A percentile compares a stretch with the other conserved stretches of the same genome.
Conservation (phyloP, 202 grass and related monocot species). For the Carex arenaria region DNA sequence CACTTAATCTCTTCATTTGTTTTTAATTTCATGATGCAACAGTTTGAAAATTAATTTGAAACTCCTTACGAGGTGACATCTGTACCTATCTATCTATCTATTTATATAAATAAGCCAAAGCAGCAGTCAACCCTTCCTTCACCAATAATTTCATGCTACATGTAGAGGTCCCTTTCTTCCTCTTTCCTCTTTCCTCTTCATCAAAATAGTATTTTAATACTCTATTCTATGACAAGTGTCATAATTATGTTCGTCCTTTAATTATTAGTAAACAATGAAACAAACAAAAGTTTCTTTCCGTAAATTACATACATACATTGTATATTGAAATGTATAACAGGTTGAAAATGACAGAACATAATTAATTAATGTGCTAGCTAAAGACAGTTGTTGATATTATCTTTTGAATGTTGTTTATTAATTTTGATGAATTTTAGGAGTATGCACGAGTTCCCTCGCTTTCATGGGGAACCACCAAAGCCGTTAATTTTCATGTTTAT, state of each 20-base stretch:
- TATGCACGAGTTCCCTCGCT: constrained; percentile 7
- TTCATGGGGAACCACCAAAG: constrained; percentile 9
- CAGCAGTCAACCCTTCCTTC: not conserved
- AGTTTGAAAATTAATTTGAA: not conserved
- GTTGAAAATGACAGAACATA: constrained; percentile 9
- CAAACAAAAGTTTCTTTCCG: not conserved
- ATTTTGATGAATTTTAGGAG: not conserved
- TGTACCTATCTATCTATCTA: not conserved
- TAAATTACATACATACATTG: not conserved
- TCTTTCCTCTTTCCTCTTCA: not conserved
- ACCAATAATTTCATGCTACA: not conserved
- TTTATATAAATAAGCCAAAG: not conserved
- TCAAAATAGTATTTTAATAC: not conserved
- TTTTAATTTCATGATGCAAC: not conserved
- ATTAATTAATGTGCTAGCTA: not conserved
- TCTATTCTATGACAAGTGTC: no score
- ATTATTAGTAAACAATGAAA: not conserved
- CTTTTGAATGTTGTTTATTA: not conserved
- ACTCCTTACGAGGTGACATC: not conserved
- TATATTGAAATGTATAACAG: not conserved
- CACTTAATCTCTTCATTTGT: not conserved
- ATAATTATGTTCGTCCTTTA: no score
- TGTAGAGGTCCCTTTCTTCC: not conserved
- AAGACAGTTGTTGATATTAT: not conserved
- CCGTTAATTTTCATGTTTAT: not conserved